A percentile compares a stretch with the other conserved stretches of the same genome.
These are phyloP conservation scores for Agrocybe pediades DNA, from an alignment of 768 basidiomycete genomes.

Conservation along the genomic window DNA sequence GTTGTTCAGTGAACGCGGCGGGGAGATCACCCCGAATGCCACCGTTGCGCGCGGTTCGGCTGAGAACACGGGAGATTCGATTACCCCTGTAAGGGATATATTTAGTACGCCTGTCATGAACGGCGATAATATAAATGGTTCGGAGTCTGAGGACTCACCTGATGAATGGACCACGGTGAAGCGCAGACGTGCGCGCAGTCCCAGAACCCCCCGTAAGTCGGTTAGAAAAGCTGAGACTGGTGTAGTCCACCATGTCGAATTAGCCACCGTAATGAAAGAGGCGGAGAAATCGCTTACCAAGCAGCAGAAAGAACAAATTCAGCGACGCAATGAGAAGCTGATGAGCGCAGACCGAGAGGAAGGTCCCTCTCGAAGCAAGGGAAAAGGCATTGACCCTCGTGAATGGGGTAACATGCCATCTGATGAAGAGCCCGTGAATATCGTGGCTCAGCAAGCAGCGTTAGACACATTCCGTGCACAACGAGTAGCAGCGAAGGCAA, in stretches of 20 bases:
- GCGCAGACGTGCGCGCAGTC: background rate
- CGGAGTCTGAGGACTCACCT: background rate
- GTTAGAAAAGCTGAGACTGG: background rate
- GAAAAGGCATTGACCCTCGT: background rate
- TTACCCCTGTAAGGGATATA: too few relatives aligned
- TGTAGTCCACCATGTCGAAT: background rate
- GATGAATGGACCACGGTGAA: background rate
- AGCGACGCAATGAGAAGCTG: background rate
- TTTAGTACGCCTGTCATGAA: background rate
- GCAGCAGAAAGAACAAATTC: background rate
- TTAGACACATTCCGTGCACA: slow-evolving; percentile 17
- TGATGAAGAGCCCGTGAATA: background rate
- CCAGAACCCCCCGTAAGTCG: background rate
- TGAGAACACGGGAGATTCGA: too few relatives aligned
- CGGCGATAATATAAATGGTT: too few relatives aligned
- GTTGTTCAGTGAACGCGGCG: background rate
- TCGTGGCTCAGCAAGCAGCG: slow-evolving; percentile 9
- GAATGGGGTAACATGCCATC: background rate
- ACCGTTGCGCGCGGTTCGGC: background rate
- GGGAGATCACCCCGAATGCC: background rate
- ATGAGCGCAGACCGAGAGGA: background rate
- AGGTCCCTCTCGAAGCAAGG: background rate
- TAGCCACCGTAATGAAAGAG: background rate
- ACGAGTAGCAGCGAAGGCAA: too few relatives aligned
- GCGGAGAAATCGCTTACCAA: background rate